Evolutionary conservation across 345 rosid species (phyloP), one percentile per base, ranked within the genome.

Genomic region (Brassica cretica): DNA sequence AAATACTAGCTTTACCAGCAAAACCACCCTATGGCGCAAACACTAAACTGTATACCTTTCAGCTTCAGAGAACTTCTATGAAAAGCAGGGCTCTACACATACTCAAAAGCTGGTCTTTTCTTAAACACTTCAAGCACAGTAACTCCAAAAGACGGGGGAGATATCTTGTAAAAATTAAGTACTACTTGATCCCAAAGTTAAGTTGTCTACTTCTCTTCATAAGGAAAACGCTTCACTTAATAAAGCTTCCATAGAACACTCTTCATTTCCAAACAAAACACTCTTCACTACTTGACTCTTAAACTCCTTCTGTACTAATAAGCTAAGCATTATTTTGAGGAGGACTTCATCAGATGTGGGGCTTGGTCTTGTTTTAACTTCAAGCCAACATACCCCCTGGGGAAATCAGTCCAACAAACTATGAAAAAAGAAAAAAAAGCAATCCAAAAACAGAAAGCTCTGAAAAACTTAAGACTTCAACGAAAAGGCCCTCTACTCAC

Each of bases 381-480:
- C 93, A 91, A 91, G 90, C 94, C 93, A 90, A 94, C 89, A 89
- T 75, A 83, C 89, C 93, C 96, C 98, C 97, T 92, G 98, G 87
- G 86, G 88, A 90, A 94, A 87, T 90, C 92, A 92, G 83, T 87
- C 80, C 86, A 90, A 87, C 83, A 70, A 72, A 78, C 91, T 35
- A 83, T 25, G 82, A 71, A 86, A 78, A 64, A 76, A 55, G 25
- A 53, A 80, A 84, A 80, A 80, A 68, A 76, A 60, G 30, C 65
- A 80, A 85, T 39, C 66, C 0, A 1, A 44, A 81, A 74, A 56
- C 2, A 68, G 4, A 21, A 62, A 16, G 35, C 82, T 25, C 29
- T 25, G 29, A 25, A 25, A 25, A 32, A 2, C 16, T 15, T 5
- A 75, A 75, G 12, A n/a, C 24, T 33, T 78, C 19, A 72, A 25